Evolutionary conservation across 208 protist genomes (phyloP).

Genomic region (Leishmania martiniquensis): DNA sequence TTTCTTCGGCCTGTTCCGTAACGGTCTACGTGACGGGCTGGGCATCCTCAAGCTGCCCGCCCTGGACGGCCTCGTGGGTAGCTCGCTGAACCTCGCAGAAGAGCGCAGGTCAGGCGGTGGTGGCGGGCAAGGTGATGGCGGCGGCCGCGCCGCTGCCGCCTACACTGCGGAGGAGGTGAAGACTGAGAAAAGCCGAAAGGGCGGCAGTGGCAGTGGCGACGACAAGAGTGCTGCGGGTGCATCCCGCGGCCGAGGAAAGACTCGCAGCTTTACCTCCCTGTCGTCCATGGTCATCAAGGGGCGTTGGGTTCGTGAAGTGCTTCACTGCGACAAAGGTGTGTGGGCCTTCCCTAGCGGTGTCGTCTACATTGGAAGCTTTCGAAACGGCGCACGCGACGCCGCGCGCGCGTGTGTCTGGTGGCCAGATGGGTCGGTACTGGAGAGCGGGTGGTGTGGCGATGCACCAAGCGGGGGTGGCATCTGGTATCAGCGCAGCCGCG

Average conservation of each 20-base stretch:
- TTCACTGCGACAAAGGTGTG: conserved; percentile 55
- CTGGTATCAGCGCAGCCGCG: conserved; percentile 59
- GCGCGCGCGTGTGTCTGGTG: conserved; percentile 54
- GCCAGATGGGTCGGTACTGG: conserved; percentile 74
- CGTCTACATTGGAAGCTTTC: conserved; percentile 75
- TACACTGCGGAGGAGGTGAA: background rate
- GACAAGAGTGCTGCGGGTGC: background rate
- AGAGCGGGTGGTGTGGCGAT: conserved; percentile 66
- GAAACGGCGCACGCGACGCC: conserved; percentile 42
- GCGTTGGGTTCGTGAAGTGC: conserved; percentile 61
- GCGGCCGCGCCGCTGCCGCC: background rate
- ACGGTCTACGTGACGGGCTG: conserved; percentile 68
- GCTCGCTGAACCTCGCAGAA: conserved; percentile 16
- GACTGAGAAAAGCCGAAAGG: background rate
- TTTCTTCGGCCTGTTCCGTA: conserved; percentile 80
- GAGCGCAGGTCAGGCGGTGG: conserved; percentile 7
- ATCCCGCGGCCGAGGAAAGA: background rate
- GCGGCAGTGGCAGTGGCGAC: background rate
- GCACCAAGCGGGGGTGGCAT: conserved; percentile 58
- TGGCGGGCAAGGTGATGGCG: background rate
- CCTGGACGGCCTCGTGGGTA: conserved; percentile 27
- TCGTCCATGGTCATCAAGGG: conserved; percentile 61
- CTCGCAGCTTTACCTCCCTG: conserved; percentile 10
- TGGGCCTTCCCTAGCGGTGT: conserved; percentile 80
- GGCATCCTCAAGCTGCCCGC: conserved; percentile 69